phyloP scores from a whole-genome alignment of 148 eudicot genomes.

The Camellia japonica region DNA sequence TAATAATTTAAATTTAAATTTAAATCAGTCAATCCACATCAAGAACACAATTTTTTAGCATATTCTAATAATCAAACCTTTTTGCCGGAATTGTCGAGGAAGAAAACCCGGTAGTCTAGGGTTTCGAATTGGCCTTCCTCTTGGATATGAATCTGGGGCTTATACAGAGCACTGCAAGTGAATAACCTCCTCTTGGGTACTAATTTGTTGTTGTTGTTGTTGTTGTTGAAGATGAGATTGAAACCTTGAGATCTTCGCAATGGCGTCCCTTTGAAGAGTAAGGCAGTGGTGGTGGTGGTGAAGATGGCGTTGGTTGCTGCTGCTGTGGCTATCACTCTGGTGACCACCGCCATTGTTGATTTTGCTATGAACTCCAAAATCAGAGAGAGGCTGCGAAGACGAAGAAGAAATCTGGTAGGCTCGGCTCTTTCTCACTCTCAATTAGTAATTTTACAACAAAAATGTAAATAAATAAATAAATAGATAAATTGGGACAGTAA shows the following conservation, averaged over 20 bases:
- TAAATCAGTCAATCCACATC: neutral
- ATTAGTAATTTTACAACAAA: too few relatives aligned
- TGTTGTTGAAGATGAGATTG: conserved; percentile 37
- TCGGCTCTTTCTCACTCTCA: neutral
- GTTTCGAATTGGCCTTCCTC: conserved; percentile 66
- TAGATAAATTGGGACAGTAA: too few relatives aligned
- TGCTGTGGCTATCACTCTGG: conserved; percentile 44
- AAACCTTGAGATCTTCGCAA: conserved; percentile 22
- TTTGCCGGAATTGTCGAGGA: conserved; percentile 65
- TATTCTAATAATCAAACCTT: conserved; percentile 39
- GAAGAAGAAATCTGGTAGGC: neutral
- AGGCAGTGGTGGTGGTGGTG: conserved; percentile 37
- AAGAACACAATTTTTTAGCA: neutral
- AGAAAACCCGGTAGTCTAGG: conserved; percentile 81
- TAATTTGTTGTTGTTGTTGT: conserved; percentile 9
- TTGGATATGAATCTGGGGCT: conserved; percentile 41
- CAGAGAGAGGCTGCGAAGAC: neutral
- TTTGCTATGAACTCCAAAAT: neutral
- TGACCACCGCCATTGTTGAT: conserved; percentile 57
- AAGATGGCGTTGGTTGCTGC: conserved; percentile 6
- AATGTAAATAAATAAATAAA: too few relatives aligned
- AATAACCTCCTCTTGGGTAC: conserved; percentile 42
- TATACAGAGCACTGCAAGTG: conserved; percentile 58
- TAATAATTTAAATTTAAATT: neutral
- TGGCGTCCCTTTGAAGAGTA: conserved; percentile 38